These are phyloP conservation scores for Lepiota venenata DNA, from an alignment of 768 basidiomycete genomes.

Conservation along the genomic window DNA sequence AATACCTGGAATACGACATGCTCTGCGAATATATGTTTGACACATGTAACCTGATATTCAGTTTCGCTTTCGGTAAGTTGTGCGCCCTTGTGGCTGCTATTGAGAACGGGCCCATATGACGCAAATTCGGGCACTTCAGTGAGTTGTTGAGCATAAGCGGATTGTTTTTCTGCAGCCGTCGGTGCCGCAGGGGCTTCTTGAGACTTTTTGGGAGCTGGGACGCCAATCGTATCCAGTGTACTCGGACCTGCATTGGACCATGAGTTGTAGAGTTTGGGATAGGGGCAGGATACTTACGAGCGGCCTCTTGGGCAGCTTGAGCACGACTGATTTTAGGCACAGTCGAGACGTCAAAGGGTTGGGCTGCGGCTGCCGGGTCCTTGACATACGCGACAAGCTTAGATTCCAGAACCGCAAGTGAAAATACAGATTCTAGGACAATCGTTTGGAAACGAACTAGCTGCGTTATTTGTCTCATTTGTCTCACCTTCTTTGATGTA, in stretches of 20 bases:
- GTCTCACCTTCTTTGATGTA: slow-evolving; percentile 88
- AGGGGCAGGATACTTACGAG: slow-evolving; percentile 50
- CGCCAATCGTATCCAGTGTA: slow-evolving; percentile 80
- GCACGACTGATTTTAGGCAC: slow-evolving; percentile 94
- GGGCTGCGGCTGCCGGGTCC: slow-evolving; percentile 63
- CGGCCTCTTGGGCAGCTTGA: slow-evolving; percentile 86
- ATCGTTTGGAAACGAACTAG: slow-evolving; percentile 7
- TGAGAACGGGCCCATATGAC: slow-evolving; percentile 81
- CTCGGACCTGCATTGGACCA: slow-evolving; percentile 62
- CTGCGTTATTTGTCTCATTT: not conserved
- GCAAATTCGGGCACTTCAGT: slow-evolving; percentile 83
- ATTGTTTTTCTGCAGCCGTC: slow-evolving; percentile 86
- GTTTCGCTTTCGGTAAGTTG: slow-evolving; percentile 96
- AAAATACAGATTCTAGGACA: slow-evolving; percentile 84
- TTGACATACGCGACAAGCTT: slow-evolving; percentile 94
- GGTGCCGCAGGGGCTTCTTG: slow-evolving; percentile 66
- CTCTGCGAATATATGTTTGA: slow-evolving; percentile 95
- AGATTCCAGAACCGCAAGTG: slow-evolving; percentile 83
- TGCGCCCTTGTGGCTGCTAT: slow-evolving; percentile 74
- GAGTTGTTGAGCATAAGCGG: slow-evolving; percentile 83
- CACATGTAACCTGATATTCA: slow-evolving; percentile 94
- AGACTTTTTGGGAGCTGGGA: slow-evolving; percentile 56
- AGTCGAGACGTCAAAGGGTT: slow-evolving; percentile 79
- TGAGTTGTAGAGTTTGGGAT: slow-evolving; percentile 10
- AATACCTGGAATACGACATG: slow-evolving; percentile 94